Conservation (phyloP, 148 eudicot genomes). For the Vaccinium darrowii region DNA sequence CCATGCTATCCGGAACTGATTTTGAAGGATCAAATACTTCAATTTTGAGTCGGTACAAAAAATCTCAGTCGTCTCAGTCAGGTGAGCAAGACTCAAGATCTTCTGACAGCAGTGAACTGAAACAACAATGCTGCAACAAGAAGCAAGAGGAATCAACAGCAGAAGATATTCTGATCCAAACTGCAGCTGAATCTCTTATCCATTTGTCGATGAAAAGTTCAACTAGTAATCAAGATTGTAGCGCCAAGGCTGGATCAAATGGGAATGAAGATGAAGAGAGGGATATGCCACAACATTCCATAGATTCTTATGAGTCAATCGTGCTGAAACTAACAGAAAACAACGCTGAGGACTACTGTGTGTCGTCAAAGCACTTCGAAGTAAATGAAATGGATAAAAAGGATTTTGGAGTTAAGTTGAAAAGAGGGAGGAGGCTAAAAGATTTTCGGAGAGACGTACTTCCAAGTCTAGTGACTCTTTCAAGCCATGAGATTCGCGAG, state of each 20-base stretch:
- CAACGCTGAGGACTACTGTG: constrained; percentile 42
- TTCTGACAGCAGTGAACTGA: constrained; percentile 29
- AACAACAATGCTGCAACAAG: constrained; percentile 16
- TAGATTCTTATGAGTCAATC: constrained; percentile 58
- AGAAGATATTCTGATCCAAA: constrained; percentile 27
- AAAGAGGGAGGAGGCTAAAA: constrained; percentile 64
- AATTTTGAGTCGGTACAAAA: constrained; percentile 8
- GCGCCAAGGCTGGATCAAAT: constrained; percentile 15
- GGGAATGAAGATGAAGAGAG: constrained; percentile 20
- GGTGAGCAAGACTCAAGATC: constrained; percentile 34
- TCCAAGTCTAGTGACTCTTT: constrained; percentile 49
- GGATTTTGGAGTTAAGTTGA: constrained; percentile 38
- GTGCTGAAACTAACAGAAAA: constrained; percentile 44
- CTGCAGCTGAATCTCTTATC: constrained; percentile 49
- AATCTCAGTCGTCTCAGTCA: constrained; percentile 15
- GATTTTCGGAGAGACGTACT: constrained; percentile 73
- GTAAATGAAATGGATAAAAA: constrained; percentile 32
- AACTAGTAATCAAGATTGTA: constrained; percentile 17
- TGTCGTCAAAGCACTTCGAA: constrained; percentile 43
- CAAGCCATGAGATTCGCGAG: constrained; percentile 60
- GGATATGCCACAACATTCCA: constrained; percentile 41
- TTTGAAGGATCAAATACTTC: constrained; percentile 28
- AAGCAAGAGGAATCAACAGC: constrained; percentile 24
- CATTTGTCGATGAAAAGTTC: constrained; percentile 27
- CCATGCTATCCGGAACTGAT: constrained; percentile 35